Evolutionary conservation across 352 stramenopile genomes (phyloP).

Genomic region (Globisporangium sylvaticum): DNA sequence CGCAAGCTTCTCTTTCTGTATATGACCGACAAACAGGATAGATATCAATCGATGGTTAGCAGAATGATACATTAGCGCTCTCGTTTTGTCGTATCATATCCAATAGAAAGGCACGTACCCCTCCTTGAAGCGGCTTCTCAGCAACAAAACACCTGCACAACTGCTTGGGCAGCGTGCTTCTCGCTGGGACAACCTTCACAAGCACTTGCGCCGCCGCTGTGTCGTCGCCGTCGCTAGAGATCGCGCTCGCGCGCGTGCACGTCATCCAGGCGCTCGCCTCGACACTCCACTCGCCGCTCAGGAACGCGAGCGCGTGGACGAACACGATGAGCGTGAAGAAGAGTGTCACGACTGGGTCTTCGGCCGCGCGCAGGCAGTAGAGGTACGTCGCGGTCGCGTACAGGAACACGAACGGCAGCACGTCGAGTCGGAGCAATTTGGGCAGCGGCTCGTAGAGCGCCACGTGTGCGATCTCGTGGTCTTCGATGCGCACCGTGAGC

Average conservation of each 20-base stretch:
- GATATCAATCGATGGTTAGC: not conserved
- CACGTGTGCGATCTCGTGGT: constrained; percentile 48
- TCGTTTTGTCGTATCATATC: not conserved
- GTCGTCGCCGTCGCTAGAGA: not conserved
- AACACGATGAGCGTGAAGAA: constrained; percentile 43
- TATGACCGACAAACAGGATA: not conserved
- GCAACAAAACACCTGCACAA: constrained; percentile 41
- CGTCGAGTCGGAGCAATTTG: constrained; percentile 40
- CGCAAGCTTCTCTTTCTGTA: constrained; percentile 15
- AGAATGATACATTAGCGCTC: no score
- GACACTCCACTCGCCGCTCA: constrained; percentile 55
- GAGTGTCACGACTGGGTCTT: constrained; percentile 41
- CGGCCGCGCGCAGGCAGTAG: constrained; percentile 17
- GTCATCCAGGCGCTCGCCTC: constrained; percentile 33
- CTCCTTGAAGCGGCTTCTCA: constrained; percentile 17
- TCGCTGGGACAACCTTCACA: constrained; percentile 56
- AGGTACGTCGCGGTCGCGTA: constrained; percentile 39
- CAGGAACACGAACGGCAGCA: constrained; percentile 40
- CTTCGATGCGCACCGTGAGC: constrained; percentile 36
- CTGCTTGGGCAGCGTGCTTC: constrained; percentile 44
- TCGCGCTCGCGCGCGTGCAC: constrained; percentile 18
- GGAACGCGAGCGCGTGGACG: constrained; percentile 49
- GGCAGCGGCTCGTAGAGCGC: constrained; percentile 66
- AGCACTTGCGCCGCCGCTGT: constrained; percentile 18
- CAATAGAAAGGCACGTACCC: constrained; percentile 5